Base-by-base conservation (phyloP, 345 rosid species). In the Eucalyptus sp. region DNA sequence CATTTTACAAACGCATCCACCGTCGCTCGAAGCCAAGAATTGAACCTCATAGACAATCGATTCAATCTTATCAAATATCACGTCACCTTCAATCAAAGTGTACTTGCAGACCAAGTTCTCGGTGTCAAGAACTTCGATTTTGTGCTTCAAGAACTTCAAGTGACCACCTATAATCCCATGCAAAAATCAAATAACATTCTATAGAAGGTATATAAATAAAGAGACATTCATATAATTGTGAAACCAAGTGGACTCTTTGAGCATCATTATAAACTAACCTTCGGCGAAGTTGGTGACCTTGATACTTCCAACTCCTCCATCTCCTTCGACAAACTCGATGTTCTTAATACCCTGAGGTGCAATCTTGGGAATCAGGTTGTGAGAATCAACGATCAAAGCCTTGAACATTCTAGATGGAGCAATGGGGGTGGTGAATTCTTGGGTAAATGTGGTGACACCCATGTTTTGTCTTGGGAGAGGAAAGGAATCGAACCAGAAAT, bases 21-120 rank as follows among this genome's bases (percentile, higher is more conserved):
- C 91, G 16, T 71, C 68, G 33, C 83, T 41, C 3, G 58, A 43
- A 13, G 66, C 91, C 89, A 90, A 90, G 87, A 89, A 91, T 85
- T 88, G 90, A 18, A 90, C 81, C 88, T 91, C 94, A 8, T 88
- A 80, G 14, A 58, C 50, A 8, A 93, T 88, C 17, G 31, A 89
- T 44, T 91, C 90, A 33, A 91, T 50, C 88, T 90, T 92, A 33
- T 90, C 88, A 29, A 76, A 88, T 14, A 90, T 50, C 29, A 56
- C 44, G 46, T 90, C 93, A 62, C 92, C 93, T 37, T 91, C 92
- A 25, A 91, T 90, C 81, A 91, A 18, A 8, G 92, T 92, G 88
- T 93, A 91, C 86, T 88, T 87, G 81, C 86, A 87, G 3, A 20
- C 44, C 5, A 90, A 33, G 18, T 87, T 91, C 56, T 87, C 91